Evolutionary conservation across 495 filamentous ascomycete genomes (phyloP).

Genomic region (Darksidea phi): DNA sequence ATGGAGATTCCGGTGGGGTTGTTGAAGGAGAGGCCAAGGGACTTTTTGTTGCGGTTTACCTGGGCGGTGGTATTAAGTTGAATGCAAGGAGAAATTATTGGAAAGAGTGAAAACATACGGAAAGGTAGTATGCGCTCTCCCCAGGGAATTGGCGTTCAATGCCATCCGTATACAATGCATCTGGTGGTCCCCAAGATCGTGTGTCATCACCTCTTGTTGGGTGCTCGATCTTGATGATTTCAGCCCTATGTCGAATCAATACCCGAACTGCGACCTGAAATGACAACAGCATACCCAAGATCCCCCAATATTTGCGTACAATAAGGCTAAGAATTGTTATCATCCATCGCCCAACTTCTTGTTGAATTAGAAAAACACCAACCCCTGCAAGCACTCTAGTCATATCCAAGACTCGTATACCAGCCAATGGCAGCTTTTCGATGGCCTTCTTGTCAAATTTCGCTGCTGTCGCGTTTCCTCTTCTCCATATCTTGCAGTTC

Average conservation of each 20-base stretch:
- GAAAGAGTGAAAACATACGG: conserved; percentile 5
- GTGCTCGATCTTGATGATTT: conserved; percentile 42
- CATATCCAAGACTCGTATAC: conserved; percentile 34
- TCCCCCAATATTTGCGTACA: conserved; percentile 35
- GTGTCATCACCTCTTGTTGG: conserved; percentile 37
- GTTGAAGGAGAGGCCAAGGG: conserved; percentile 34
- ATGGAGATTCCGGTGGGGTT: conserved; percentile 26
- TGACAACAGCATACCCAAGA: conserved; percentile 20
- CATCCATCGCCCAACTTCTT: not conserved
- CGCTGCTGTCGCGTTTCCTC: not conserved
- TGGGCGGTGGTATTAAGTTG: not conserved
- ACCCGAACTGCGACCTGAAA: not conserved
- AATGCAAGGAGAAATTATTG: not conserved
- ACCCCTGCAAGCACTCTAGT: conserved; percentile 34
- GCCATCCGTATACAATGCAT: conserved; percentile 27
- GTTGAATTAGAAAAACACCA: conserved; percentile 26
- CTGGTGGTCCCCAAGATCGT: conserved; percentile 31
- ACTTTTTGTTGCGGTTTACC: conserved; percentile 36
- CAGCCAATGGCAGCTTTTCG: conserved; percentile 33
- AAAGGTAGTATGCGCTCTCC: conserved; percentile 31
- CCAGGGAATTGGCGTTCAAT: conserved; percentile 28
- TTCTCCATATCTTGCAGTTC: not conserved
- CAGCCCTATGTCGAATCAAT: conserved; percentile 18
- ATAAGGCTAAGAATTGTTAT: conserved; percentile 26
- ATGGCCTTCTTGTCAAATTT: conserved; percentile 28